Conservation (phyloP, 164 flowering plant species). For the Magnolia sinica region DNA sequence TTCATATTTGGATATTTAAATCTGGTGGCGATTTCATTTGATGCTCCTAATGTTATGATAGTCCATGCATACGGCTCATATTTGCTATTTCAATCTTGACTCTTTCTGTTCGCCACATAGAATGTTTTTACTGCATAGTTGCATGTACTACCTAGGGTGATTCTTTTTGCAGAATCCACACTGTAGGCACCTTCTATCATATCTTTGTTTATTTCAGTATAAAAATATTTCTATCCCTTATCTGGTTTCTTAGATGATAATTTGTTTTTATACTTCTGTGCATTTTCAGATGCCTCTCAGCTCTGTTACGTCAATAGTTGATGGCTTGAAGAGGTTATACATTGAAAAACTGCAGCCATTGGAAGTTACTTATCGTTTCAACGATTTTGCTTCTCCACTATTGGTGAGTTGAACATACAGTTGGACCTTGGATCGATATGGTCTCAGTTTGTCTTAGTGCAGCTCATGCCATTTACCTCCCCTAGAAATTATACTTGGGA, state of each 20-base stretch:
- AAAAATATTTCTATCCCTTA: not conserved
- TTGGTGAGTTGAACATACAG: conserved; percentile 50
- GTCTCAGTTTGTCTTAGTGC: not conserved
- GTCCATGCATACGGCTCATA: not conserved
- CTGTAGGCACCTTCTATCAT: not conserved
- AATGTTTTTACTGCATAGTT: too few relatives aligned
- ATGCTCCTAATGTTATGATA: not conserved
- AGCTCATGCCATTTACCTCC: not conserved
- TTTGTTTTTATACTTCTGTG: not conserved
- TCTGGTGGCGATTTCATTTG: not conserved
- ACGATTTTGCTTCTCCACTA: conserved; percentile 88
- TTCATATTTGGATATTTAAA: not conserved
- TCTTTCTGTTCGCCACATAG: too few relatives aligned
- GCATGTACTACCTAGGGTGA: not conserved
- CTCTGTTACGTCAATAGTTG: conserved; percentile 85
- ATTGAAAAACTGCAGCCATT: conserved; percentile 86
- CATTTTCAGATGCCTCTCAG: conserved; percentile 42
- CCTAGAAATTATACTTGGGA: not conserved
- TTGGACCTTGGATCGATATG: not conserved
- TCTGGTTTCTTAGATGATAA: not conserved
- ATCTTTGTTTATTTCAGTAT: not conserved
- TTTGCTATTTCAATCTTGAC: too few relatives aligned
- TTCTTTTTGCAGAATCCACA: not conserved
- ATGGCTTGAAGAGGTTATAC: conserved; percentile 89
- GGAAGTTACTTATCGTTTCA: conserved; percentile 76